A percentile compares a stretch with the other conserved stretches of the same genome.
phyloP scores from a whole-genome alignment of 2,329 filamentous ascomycete genomes.

The Neofusicoccum laricinum region DNA sequence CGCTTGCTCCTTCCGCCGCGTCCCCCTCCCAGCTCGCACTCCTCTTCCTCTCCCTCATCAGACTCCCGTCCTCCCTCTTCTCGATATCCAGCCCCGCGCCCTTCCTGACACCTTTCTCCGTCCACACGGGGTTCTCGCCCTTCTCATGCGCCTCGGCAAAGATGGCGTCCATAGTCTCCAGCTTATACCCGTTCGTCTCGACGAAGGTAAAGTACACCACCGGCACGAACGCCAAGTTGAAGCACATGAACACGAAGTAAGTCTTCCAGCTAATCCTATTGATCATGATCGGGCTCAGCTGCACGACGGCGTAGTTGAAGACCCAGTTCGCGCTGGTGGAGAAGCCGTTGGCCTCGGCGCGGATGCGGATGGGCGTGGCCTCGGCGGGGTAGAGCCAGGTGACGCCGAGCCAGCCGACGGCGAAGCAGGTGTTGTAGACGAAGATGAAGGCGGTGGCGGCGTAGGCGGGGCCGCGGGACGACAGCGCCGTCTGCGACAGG shows the following conservation, averaged over 20 bases:
- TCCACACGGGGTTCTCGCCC: constrained; percentile 27
- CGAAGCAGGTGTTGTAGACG: constrained; percentile 46
- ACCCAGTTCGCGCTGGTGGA: constrained; percentile 38
- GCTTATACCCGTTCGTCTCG: constrained; percentile 19
- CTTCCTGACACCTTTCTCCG: constrained; percentile 23
- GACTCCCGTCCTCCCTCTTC: too few species aligned
- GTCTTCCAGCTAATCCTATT: constrained; percentile 15
- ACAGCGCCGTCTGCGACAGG: constrained; percentile 35
- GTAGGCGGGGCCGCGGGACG: constrained; percentile 36
- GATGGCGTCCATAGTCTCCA: constrained; percentile 30
- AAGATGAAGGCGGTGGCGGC: constrained; percentile 46
- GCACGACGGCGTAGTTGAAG: constrained; percentile 46
- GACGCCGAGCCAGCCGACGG: constrained; percentile 43
- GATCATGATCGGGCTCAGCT: constrained; percentile 26
- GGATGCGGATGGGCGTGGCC: constrained; percentile 29
- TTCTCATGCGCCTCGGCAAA: constrained; percentile 27
- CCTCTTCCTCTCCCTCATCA: too few species aligned
- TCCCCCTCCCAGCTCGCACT: too few species aligned
- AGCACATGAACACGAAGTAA: constrained; percentile 17
- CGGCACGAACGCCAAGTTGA: constrained; percentile 12
- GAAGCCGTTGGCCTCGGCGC: constrained; percentile 37
- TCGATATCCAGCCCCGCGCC: constrained; percentile 22
- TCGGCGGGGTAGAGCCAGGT: constrained; percentile 46
- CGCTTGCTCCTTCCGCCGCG: too few species aligned
- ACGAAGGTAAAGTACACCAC: constrained; percentile 25